A percentile compares a stretch with the other conserved stretches of the same genome.
phyloP scores from a whole-genome alignment of 768 basidiomycete species.

The Pholiota molesta region DNA sequence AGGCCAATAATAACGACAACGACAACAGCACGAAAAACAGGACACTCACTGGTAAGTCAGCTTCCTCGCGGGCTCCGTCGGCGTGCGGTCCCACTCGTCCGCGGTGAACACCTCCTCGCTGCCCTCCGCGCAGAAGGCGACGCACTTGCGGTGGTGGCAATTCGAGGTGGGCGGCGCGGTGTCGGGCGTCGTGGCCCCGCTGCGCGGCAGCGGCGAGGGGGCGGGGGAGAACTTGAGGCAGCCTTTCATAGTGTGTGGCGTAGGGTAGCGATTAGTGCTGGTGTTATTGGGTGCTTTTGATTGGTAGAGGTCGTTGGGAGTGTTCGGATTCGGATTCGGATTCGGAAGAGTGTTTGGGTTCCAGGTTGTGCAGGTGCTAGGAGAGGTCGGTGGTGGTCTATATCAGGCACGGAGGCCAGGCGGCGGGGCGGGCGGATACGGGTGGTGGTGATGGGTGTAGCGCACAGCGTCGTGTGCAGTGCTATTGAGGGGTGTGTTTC shows the following conservation, averaged over 20 bases:
- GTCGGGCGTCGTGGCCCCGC: not conserved
- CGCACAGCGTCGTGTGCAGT: not conserved
- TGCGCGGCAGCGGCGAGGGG: constrained; percentile 1
- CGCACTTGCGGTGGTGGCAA: constrained; percentile 47
- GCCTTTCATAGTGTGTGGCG: not conserved
- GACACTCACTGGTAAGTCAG: constrained; percentile 68
- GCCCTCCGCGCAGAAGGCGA: constrained; percentile 60
- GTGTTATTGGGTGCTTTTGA: not conserved
- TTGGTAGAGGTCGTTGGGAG: not conserved
- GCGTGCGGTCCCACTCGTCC: constrained; percentile 83
- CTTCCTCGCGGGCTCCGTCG: constrained; percentile 61
- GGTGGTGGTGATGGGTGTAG: not conserved
- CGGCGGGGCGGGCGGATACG: not conserved
- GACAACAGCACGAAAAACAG: constrained; percentile 8
- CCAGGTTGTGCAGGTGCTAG: not conserved
- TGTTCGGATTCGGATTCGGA: too few relatives aligned
- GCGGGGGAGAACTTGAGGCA: constrained; percentile 8
- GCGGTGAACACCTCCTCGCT: constrained; percentile 63
- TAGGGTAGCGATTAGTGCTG: not conserved
- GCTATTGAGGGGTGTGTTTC: not conserved
- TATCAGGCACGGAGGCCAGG: not conserved
- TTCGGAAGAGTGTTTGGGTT: too few relatives aligned
- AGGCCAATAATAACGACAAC: not conserved
- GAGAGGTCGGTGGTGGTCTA: constrained; percentile 10
- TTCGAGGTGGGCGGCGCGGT: not conserved